These are phyloP conservation scores for Stagonosporopsis chrysanthemi DNA, from an alignment of 2,329 filamentous ascomycete species.

Conservation along the genomic window DNA sequence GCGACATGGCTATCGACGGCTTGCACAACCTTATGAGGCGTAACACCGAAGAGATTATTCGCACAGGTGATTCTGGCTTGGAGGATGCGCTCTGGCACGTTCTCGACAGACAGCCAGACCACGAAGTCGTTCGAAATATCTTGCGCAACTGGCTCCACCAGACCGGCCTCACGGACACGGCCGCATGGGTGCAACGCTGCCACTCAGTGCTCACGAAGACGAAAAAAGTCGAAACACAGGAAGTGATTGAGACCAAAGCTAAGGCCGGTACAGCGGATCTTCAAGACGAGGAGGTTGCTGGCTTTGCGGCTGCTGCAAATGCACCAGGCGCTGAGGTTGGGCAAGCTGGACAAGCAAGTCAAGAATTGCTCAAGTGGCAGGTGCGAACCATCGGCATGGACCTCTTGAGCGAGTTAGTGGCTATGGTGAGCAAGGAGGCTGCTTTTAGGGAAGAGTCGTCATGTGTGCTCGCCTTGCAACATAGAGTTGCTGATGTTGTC, in stretches of 20 bases:
- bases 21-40: constrained; percentile 95
- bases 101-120: constrained; percentile 77
- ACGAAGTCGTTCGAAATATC: constrained; percentile 84
- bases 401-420: constrained; percentile 83
- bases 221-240: constrained; percentile 69
- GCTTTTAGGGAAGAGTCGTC: constrained; percentile 78
- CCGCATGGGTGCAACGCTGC: constrained; percentile 86
- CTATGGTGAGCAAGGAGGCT: constrained; percentile 79
- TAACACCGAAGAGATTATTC: constrained; percentile 82
- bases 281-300: constrained; percentile 94
- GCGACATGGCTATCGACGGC: constrained; percentile 83
- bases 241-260: constrained; percentile 56
- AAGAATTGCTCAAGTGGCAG: constrained; percentile 94
- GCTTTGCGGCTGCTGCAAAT: constrained; percentile 81
- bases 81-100: constrained; percentile 93
- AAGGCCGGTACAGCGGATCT: constrained; percentile 73
- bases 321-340: constrained; percentile 56
- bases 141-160: constrained; percentile 94
- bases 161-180: constrained; percentile 80
- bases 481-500: constrained; percentile 87
- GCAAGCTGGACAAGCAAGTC: constrained; percentile 59
- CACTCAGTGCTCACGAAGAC: constrained; percentile 91
- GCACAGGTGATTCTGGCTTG: constrained; percentile 76
- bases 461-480: constrained; percentile 80
- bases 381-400: constrained; percentile 93